Conservation (phyloP, 2,329 filamentous ascomycete genomes). For the Claviceps sp. region DNA sequence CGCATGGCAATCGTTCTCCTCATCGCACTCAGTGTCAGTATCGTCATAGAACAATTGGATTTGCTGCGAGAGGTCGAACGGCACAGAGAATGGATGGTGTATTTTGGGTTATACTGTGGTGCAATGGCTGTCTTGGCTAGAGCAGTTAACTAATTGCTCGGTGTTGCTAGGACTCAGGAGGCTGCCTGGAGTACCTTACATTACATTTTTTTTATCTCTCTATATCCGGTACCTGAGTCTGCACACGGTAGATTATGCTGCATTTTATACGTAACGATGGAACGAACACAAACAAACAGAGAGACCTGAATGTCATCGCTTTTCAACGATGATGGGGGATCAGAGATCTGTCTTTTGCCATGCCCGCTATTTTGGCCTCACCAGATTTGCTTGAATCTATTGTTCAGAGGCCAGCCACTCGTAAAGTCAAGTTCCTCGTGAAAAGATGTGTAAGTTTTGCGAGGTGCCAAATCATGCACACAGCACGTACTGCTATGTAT, state of each 20-base stretch:
- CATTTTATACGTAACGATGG: neutral
- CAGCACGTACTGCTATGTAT: too few relatives aligned
- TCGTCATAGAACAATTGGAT: constrained; percentile 16
- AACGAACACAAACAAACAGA: neutral
- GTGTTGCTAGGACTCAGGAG: neutral
- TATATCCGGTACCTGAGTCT: too few relatives aligned
- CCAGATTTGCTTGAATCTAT: too few relatives aligned
- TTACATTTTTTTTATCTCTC: neutral
- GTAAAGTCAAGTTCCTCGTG: too few relatives aligned
- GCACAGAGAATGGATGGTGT: constrained; percentile 14
- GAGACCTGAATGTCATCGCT: too few relatives aligned
- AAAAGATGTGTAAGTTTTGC: too few relatives aligned
- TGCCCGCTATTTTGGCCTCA: too few relatives aligned
- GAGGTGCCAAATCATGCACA: too few relatives aligned
- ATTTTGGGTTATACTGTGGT: constrained; percentile 20
- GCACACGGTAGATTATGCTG: neutral
- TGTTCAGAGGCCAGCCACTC: too few relatives aligned
- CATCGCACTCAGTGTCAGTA: constrained; percentile 31
- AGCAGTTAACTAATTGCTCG: constrained; percentile 2
- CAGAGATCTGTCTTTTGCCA: too few relatives aligned
- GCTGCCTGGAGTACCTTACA: neutral
- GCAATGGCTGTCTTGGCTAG: constrained; percentile 19
- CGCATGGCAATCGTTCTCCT: constrained; percentile 44
- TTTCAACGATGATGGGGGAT: too few relatives aligned
- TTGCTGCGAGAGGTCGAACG: constrained; percentile 8